Conservation (phyloP, 2,329 filamentous ascomycete genomes). For the Phyllosticta ampelicida region DNA sequence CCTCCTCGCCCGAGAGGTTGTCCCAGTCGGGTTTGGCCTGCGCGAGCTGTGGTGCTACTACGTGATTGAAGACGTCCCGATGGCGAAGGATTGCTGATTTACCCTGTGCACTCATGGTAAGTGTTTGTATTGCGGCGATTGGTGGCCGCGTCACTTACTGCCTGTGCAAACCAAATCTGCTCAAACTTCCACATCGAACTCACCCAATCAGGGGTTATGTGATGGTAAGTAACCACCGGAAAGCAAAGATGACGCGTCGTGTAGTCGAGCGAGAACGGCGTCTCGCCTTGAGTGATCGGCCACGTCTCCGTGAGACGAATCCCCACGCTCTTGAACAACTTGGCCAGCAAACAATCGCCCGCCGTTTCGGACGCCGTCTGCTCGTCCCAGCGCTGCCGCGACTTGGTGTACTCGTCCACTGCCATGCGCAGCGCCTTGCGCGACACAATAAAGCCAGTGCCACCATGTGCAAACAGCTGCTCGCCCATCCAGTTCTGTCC, state of each 20-base stretch:
- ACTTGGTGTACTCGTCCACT: conserved; percentile 19
- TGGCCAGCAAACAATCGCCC: conserved; percentile 28
- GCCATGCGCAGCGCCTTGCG: conserved; percentile 30
- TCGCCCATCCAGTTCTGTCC: conserved; percentile 34
- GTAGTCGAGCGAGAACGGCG: conserved; percentile 31
- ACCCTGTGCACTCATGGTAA: conserved; percentile 24
- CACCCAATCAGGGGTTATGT: conserved; percentile 27
- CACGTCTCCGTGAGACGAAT: conserved; percentile 28
- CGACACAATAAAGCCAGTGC: conserved; percentile 35
- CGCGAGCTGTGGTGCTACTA: conserved; percentile 22
- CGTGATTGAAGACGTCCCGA: conserved; percentile 26
- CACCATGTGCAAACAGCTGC: conserved; percentile 35
- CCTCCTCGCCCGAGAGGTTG: conserved; percentile 19
- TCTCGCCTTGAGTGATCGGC: conserved; percentile 37
- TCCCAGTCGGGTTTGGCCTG: conserved; percentile 19
- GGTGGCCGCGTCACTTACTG: conserved; percentile 20
- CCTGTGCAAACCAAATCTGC: conserved; percentile 26
- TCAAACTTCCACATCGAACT: conserved; percentile 30
- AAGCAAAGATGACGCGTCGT: conserved; percentile 30
- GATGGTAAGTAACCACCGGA: conserved; percentile 33
- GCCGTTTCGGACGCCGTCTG: conserved; percentile 28
- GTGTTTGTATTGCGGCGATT: conserved; percentile 25
- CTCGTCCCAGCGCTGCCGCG: conserved; percentile 9
- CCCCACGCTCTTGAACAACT: conserved; percentile 26
- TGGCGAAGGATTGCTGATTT: conserved; percentile 27